Percentiles rank a stretch among this genome's conserved stretches.
Evolutionary conservation across 805 yeast species (phyloP).

Genomic region (Naumovozyma baii): DNA sequence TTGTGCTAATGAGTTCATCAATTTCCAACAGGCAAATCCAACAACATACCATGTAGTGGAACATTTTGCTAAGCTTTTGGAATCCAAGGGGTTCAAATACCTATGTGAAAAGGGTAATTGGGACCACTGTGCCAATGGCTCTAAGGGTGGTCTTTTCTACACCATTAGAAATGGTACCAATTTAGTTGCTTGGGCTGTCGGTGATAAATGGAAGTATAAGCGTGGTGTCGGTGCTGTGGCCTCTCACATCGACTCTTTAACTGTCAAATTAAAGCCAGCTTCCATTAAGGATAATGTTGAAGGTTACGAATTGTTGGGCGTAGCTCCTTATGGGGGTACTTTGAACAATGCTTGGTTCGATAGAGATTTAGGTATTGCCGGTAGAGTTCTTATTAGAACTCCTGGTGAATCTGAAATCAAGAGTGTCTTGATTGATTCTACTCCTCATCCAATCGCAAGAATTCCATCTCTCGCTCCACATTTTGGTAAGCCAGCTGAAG

Average conservation of each 20-base stretch:
- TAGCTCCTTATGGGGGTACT: conserved; percentile 77
- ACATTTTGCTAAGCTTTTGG: conserved; percentile 39
- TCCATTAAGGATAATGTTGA: conserved; percentile 53
- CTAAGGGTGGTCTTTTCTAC: conserved; percentile 46
- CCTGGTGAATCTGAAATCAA: conserved; percentile 30
- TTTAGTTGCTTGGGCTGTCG: conserved; percentile 61
- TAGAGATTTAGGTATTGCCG: conserved; percentile 79
- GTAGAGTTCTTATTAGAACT: conserved; percentile 51
- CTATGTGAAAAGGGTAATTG: conserved; percentile 49
- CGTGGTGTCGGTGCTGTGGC: conserved; percentile 64
- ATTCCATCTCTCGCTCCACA: conserved; percentile 84
- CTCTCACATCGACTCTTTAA: conserved; percentile 65
- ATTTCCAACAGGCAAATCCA: conserved; percentile 64
- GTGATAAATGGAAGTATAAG: conserved; percentile 53
- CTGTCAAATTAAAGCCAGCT: conserved; percentile 61
- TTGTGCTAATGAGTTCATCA: conserved; percentile 45
- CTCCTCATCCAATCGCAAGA: conserved; percentile 65
- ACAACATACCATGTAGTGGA: conserved; percentile 66
- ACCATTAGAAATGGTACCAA: conserved; percentile 62
- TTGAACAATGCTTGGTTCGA: conserved; percentile 64
- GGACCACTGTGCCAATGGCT: conserved; percentile 13
- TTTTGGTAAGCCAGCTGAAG: conserved; percentile 60
- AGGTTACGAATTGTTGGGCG: conserved; percentile 71
- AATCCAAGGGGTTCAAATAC: conserved; percentile 52
- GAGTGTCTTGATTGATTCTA: conserved; percentile 42